Percentiles rank a stretch among this genome's conserved stretches.
These are phyloP conservation scores for Fabrea salina DNA, from an alignment of 169 alveolate genomes.

Conservation along the genomic window DNA sequence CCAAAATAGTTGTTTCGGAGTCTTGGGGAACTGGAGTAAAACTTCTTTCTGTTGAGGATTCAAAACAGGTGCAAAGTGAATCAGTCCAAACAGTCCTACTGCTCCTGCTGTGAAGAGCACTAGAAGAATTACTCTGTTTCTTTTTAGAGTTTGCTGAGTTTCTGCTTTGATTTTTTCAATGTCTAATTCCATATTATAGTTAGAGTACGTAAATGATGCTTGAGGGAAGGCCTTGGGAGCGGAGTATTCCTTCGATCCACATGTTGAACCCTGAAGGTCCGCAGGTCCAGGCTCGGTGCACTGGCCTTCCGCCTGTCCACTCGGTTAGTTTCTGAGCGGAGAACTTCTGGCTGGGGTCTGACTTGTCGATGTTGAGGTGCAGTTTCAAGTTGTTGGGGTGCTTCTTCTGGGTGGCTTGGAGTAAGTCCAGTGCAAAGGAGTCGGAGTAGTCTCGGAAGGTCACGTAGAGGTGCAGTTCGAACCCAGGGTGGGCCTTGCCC, in stretches of 20 bases:
- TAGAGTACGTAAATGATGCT: too few relatives aligned
- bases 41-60: neutral
- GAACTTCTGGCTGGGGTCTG: neutral
- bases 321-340: neutral
- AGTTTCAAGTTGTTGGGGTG: neutral
- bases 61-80: neutral
- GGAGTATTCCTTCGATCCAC: neutral
- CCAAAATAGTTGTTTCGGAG: neutral
- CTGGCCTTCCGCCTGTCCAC: neutral
- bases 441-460: neutral
- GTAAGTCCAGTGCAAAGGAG: constrained; percentile 6
- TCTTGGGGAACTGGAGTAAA: neutral
- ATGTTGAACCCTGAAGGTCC: constrained; percentile 11
- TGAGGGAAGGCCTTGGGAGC: neutral
- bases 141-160: neutral
- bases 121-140: neutral
- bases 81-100: neutral
- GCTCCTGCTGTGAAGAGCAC: neutral
- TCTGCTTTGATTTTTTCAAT: constrained; percentile 27
- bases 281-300: neutral
- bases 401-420: neutral
- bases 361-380: neutral
- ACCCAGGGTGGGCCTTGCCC: neutral
- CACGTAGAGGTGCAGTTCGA: neutral
- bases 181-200: too few relatives aligned